Evolutionary conservation across 768 basidiomycete genomes (phyloP).

Genomic region (Paxillus ammoniavirescens): DNA sequence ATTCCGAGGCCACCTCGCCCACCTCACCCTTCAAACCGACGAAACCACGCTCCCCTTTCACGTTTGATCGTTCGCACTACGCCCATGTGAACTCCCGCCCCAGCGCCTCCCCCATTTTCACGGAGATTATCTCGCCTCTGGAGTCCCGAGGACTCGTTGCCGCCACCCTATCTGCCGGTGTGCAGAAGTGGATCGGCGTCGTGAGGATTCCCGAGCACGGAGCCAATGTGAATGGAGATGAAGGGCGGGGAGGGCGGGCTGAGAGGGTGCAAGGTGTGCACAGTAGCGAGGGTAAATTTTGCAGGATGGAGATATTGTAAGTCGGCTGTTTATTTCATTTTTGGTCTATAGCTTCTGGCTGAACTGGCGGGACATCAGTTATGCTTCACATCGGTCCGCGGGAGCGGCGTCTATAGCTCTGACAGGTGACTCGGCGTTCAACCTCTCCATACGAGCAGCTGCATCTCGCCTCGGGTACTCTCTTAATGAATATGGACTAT

Average conservation of each 20-base stretch:
- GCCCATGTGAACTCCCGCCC: slow-evolving; percentile 2
- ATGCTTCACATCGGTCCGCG: slow-evolving; percentile 24
- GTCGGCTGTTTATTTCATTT: not conserved
- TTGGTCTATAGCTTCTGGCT: not conserved
- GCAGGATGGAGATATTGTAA: slow-evolving; percentile 35
- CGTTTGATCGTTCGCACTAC: slow-evolving; percentile 9
- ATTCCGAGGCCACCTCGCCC: too few relatives aligned
- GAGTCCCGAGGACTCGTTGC: slow-evolving; percentile 45
- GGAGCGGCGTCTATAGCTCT: slow-evolving; percentile 52
- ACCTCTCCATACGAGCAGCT: slow-evolving; percentile 36
- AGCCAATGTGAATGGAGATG: slow-evolving; percentile 5
- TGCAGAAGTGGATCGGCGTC: slow-evolving; percentile 51
- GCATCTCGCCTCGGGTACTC: slow-evolving; percentile 47
- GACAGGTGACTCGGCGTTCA: slow-evolving; percentile 58
- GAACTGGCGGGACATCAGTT: slow-evolving; percentile 8
- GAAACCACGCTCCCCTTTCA: slow-evolving; percentile 17
- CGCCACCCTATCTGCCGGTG: slow-evolving; percentile 29
- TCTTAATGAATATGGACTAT: slow-evolving; percentile 63
- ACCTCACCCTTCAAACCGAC: not conserved
- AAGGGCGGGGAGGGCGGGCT: slow-evolving; percentile 28
- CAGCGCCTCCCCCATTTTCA: slow-evolving; percentile 29
- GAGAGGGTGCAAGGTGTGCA: slow-evolving; percentile 26
- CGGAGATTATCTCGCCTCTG: slow-evolving; percentile 42
- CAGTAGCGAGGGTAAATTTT: slow-evolving; percentile 36
- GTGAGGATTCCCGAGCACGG: slow-evolving; percentile 43